Conservation (phyloP, 2,329 filamentous ascomycete genomes). For the Acephala macrosclerotiorum region DNA sequence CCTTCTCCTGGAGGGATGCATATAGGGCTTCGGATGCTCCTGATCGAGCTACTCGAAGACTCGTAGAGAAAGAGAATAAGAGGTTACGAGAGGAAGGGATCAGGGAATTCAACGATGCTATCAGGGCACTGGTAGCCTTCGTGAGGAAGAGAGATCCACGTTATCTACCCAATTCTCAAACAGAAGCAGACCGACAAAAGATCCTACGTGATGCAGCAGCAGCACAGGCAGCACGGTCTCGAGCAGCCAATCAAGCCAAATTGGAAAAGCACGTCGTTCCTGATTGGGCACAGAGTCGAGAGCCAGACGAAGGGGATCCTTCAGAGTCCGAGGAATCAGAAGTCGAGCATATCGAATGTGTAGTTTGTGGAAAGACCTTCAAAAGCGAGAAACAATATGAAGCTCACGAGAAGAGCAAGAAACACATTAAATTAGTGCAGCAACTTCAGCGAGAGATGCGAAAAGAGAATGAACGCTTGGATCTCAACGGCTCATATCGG, state of each 20-base stretch:
- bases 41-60: slow-evolving; percentile 79
- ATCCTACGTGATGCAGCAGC: slow-evolving; percentile 78
- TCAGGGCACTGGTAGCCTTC: slow-evolving; percentile 85
- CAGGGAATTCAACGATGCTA: slow-evolving; percentile 91
- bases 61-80: slow-evolving; percentile 97
- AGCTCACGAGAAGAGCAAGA: slow-evolving; percentile 95
- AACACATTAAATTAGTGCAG: slow-evolving; percentile 87
- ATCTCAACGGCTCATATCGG: slow-evolving; percentile 48
- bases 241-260: slow-evolving; percentile 82
- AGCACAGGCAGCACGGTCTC: slow-evolving; percentile 83
- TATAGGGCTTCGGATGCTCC: slow-evolving; percentile 86
- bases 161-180: slow-evolving; percentile 78
- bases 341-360: slow-evolving; percentile 72
- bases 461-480: slow-evolving; percentile 73
- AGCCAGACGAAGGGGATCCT: slow-evolving; percentile 63
- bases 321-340: slow-evolving; percentile 58
- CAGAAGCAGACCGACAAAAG: slow-evolving; percentile 82
- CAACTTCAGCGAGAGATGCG: slow-evolving; percentile 83
- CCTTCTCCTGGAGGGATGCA: slow-evolving; percentile 88
- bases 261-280: slow-evolving; percentile 70
- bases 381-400: slow-evolving; percentile 92
- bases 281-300: slow-evolving; percentile 76
- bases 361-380: slow-evolving; percentile 80
- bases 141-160: slow-evolving; percentile 91
- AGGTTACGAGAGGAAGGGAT: slow-evolving; percentile 82